Evolutionary conservation across 2,329 filamentous ascomycete species (phyloP), one percentile per base, ranked within the genome.

Genomic region (Colletotrichum higginsianum): DNA sequence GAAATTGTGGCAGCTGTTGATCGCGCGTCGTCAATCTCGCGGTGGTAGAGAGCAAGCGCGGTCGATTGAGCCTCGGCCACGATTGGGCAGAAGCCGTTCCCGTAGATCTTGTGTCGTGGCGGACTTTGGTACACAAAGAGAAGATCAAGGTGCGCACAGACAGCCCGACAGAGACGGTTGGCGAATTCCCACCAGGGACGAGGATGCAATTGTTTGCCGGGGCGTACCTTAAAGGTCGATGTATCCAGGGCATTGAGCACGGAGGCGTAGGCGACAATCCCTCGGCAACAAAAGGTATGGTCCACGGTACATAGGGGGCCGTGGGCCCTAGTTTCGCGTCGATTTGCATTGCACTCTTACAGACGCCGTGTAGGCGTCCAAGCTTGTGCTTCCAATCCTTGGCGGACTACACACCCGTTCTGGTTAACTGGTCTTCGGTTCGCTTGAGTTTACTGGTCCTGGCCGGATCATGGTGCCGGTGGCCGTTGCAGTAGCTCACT

Each of bases 261-360:
- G 30, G 68, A 53, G 68, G 68, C 68, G 65, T 55, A 72, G 53
- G 58, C 56, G 69, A 71, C 55, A 71, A 26, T 70, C 47, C 66
- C 55, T 42, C 58, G 61, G 66, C 40, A 70, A 49, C 30, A 52
- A 35, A 47, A 49, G 58, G 63, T 30, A 23, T 67, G 46, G 67
- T 52, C 26, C 50, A 53, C 52, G 57, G 65, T 58, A 63, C 35
- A 38, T 38, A 38, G 35, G 65, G 68, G 65, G 58, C 42, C 65
- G 46, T 50, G 65, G 64, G 64, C 56, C 58, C 65, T 47, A 64
- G 69, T 68, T 68, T 69, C 69, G 69, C 46, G 65, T 72, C 60
- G 40, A 58, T 53, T 66, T 50, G 49, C 23, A 61, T 53, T 62
- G 21, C 16, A 13, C 15, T 38, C 69, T 60, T 64, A 46, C 68